Base-by-base conservation (phyloP, 768 basidiomycete genomes). In the Boletus reticulatus region DNA sequence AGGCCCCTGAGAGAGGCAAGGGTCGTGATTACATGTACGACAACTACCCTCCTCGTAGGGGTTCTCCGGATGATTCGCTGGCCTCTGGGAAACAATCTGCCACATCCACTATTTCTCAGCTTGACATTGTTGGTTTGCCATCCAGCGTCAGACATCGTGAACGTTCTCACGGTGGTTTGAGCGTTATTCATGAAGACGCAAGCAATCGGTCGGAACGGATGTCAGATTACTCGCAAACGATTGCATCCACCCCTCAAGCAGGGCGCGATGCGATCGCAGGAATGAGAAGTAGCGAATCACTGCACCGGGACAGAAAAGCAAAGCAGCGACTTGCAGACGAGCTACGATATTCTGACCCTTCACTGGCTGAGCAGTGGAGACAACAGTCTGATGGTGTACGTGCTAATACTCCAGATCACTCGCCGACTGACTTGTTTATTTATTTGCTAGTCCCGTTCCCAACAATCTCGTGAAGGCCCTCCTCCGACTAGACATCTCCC, bases 331-430 rank as follows among this genome's bases (percentile, higher is more conserved):
- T 74, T 10, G 73, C 73, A 19, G 74, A 74, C 19, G 69, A 67
- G n/a, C 45, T 75, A 29, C 62, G 73, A 37, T 70, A 74, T 52
- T 74, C 73, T 10, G 55, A 74, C 50, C 70, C 73, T 32, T 53
- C 65, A 4, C 57, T 61, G 48, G 47, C 64, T 4, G 73, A 73
- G 27, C 57, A 62, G n/a, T 75, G 73, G 73, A 55, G 74, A 45
- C 63, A 51, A 24, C 57, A 64, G 20, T 52, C 62, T 37, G 60
- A 59, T 2, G 48, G 56, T 22, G 65, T 71, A 59, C 11, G 65
- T 57, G 20, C 43, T 13, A 13, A 22, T n/a, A 6, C 41, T 41
- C 37, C n/a, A 17, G 7, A 36, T 13, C 19, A 17, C 20, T 34
- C 36, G 3, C 36, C 2, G 1, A 37, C 53, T 56, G 44, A 56